Percentiles rank a stretch among this genome's conserved stretches.
phyloP scores from a whole-genome alignment of 495 filamentous ascomycete species.

The Schizothecium vesticola region DNA sequence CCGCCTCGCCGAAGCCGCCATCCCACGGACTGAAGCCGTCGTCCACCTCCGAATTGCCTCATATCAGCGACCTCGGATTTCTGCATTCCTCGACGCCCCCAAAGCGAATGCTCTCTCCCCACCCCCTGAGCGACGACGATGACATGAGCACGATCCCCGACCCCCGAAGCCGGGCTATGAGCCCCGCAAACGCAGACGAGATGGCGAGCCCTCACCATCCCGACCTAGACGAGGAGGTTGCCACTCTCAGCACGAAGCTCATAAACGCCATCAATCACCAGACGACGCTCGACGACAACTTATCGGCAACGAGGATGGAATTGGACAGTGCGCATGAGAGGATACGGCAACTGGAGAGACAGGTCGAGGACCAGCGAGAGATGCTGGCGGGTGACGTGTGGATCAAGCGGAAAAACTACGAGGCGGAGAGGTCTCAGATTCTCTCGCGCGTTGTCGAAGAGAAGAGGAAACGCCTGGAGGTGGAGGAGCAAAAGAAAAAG shows the following conservation, averaged over 20 bases:
- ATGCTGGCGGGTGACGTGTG: conserved; percentile 66
- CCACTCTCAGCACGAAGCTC: conserved; percentile 86
- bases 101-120: conserved; percentile 25
- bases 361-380: conserved; percentile 41
- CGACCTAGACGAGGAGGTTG: conserved; percentile 81
- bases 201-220: conserved; percentile 49
- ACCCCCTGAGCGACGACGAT: conserved; percentile 36
- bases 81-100: conserved; percentile 26
- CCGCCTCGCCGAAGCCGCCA: conserved; percentile 24
- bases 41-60: conserved; percentile 15
- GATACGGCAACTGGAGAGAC: conserved; percentile 62
- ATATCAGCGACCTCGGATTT: conserved; percentile 16
- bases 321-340: conserved; percentile 66
- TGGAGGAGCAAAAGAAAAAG: conserved; percentile 64
- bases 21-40: conserved; percentile 15
- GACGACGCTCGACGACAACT: conserved; percentile 82
- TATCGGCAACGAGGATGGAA: conserved; percentile 77
- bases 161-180: conserved; percentile 40
- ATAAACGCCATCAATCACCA: conserved; percentile 97
- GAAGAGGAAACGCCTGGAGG: conserved; percentile 61
- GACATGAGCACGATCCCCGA: conserved; percentile 48
- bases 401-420: conserved; percentile 51
- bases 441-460: conserved; percentile 52
- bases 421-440: conserved; percentile 38
- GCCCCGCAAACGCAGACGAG: conserved; percentile 25